These are phyloP conservation scores for Pseudognaphalium luteoalbum DNA, from an alignment of 129 eudicot genomes.

Conservation along the genomic window DNA sequence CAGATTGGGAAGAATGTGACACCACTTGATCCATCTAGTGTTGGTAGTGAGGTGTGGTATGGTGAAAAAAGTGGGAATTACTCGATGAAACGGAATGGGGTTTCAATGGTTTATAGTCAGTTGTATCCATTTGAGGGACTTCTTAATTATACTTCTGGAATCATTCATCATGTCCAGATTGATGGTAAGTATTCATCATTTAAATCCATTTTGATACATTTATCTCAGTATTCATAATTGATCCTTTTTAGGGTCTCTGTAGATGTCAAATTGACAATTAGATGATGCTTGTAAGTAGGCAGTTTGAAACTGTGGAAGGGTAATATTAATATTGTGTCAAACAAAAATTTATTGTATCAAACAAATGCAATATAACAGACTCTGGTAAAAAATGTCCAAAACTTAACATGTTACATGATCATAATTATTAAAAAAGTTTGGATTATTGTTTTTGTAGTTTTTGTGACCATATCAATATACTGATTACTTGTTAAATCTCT, in stretches of 20 bases:
- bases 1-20: slow-evolving; percentile 76
- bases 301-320: no score
- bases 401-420: no score
- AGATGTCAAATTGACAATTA: no score
- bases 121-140: slow-evolving; percentile 81
- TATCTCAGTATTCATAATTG: no score
- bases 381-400: no score
- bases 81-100: slow-evolving; percentile 49
- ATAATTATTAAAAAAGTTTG: no score
- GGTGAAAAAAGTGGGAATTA: slow-evolving; percentile 68
- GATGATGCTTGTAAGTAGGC: no score
- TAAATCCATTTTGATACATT: background rate
- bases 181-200: slow-evolving; percentile 47
- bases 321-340: no score
- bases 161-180: slow-evolving; percentile 86
- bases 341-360: no score
- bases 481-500: no score
- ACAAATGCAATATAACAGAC: no score
- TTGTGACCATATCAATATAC: background rate
- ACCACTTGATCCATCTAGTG: slow-evolving; percentile 68
- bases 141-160: slow-evolving; percentile 79
- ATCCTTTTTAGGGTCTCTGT: no score
- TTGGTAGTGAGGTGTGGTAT: slow-evolving; percentile 87
- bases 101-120: slow-evolving; percentile 72
- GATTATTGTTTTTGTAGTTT: background rate